phyloP scores from a whole-genome alignment of 179 eudicot genomes.

The Monotropa hypopitys region DNA sequence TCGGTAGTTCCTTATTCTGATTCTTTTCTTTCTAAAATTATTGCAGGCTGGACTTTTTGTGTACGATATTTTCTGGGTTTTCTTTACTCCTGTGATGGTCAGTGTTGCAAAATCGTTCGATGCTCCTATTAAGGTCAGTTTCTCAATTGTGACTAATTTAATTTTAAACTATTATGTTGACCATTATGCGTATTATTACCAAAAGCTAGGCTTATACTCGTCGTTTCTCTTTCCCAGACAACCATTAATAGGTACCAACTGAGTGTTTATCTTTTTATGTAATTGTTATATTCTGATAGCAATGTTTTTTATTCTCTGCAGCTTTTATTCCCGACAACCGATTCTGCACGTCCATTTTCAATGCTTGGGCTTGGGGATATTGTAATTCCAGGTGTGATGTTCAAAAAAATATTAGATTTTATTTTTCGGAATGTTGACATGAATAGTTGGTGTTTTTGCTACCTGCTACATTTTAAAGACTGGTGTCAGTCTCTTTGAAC shows the following conservation, averaged over 20 bases:
- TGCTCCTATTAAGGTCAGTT: conserved; percentile 89
- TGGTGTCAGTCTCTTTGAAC: not conserved
- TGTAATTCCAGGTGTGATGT: conserved; percentile 79
- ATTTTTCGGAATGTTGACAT: not conserved
- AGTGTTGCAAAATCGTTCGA: conserved; percentile 98
- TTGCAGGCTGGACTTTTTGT: conserved; percentile 85
- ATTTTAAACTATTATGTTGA: not conserved
- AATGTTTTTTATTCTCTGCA: conserved; percentile 19
- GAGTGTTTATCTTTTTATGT: not conserved
- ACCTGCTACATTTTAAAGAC: not conserved
- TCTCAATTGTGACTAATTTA: not conserved
- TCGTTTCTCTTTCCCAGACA: too few species aligned
- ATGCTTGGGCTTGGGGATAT: conserved; percentile 97
- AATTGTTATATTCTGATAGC: not conserved
- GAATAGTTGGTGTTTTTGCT: not conserved
- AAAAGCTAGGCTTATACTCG: too few species aligned
- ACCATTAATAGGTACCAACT: too few species aligned
- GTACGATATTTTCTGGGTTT: conserved; percentile 98
- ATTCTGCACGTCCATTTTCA: conserved; percentile 69
- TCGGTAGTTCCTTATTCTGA: not conserved
- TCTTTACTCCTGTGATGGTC: conserved; percentile 98
- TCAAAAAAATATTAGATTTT: not conserved
- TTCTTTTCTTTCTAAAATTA: not conserved
- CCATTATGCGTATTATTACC: too few species aligned
- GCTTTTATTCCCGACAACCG: conserved; percentile 91